Evolutionary conservation across 2,329 filamentous ascomycete species (phyloP).

Genomic region (Fusarium sp.): DNA sequence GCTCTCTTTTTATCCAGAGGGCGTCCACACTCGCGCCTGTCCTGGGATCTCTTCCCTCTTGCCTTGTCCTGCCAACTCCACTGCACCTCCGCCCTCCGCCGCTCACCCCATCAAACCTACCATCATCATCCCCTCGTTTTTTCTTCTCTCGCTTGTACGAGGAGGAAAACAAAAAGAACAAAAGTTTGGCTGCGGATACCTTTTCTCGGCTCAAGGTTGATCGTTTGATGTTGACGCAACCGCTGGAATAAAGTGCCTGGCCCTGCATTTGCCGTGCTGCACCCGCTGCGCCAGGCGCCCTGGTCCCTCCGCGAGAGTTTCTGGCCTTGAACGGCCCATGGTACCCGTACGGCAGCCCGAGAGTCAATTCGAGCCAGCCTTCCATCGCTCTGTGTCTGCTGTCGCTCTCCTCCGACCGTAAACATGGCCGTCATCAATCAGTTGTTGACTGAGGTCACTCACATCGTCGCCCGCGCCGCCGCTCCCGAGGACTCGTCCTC

Average conservation of each 20-base stretch:
- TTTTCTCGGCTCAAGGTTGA: conserved; percentile 3
- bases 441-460: conserved; percentile 43
- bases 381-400: conserved; percentile 29
- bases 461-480: conserved; percentile 40
- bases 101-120: conserved; percentile 33
- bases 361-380: conserved; percentile 44
- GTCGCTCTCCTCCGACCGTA: conserved; percentile 23
- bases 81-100: conserved; percentile 37
- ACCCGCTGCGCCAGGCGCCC: conserved; percentile 11
- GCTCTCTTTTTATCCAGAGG: conserved; percentile 35
- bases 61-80: conserved; percentile 36
- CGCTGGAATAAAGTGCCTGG: conserved; percentile 25
- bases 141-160: conserved; percentile 15
- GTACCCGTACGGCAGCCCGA: conserved; percentile 42
- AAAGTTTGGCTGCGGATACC: background rate
- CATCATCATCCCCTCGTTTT: conserved; percentile 21
- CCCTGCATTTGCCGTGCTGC: conserved; percentile 33
- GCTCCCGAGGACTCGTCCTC: conserved; percentile 35
- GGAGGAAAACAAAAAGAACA: conserved; percentile 6
- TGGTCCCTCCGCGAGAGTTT: conserved; percentile 27
- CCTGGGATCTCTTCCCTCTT: conserved; percentile 31
- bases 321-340: conserved; percentile 38
- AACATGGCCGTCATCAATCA: conserved; percentile 44
- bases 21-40: conserved; percentile 38
- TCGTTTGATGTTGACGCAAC: conserved; percentile 27